Conservation (phyloP, 2,329 filamentous ascomycete species). For the Penicillium sp. region DNA sequence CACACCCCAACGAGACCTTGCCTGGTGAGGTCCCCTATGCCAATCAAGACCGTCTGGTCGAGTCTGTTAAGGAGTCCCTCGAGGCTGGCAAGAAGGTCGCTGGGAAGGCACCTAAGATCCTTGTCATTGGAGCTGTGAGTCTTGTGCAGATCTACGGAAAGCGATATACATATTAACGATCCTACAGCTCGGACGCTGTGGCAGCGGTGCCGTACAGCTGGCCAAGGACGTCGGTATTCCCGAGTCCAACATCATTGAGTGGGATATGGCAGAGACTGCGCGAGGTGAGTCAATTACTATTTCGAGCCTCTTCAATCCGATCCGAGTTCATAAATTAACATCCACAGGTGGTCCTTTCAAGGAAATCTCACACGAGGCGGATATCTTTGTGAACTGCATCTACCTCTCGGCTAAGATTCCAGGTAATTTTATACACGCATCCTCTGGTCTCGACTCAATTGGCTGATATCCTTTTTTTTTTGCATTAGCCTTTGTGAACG, state of each 20-base stretch:
- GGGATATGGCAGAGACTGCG: conserved; percentile 79
- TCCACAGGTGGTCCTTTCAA: conserved; percentile 65
- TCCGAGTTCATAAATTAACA: conserved; percentile 13
- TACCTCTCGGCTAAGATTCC: conserved; percentile 78
- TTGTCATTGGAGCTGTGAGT: conserved; percentile 75
- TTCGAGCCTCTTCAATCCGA: not conserved
- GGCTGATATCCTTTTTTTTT: not conserved
- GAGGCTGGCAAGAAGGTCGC: conserved; percentile 65
- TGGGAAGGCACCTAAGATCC: conserved; percentile 67
- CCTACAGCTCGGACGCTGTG: conserved; percentile 61
- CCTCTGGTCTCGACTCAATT: too few species aligned
- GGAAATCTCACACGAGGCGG: conserved; percentile 67
- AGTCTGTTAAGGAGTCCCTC: conserved; percentile 70
- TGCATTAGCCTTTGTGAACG: conserved; percentile 65
- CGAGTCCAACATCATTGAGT: conserved; percentile 66
- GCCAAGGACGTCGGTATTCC: conserved; percentile 72
- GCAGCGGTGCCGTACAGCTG: conserved; percentile 78
- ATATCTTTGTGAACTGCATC: conserved; percentile 85
- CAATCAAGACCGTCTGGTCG: conserved; percentile 71
- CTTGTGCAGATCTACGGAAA: not conserved
- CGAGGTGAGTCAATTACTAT: conserved; percentile 46
- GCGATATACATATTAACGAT: conserved; percentile 12
- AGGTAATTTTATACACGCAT: conserved; percentile 29
- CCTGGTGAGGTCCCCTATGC: conserved; percentile 59
- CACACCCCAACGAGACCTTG: conserved; percentile 65